A percentile compares a stretch with the other conserved stretches of the same genome.
Evolutionary conservation across 768 basidiomycete species (phyloP).

Genomic region (Panus rudis): DNA sequence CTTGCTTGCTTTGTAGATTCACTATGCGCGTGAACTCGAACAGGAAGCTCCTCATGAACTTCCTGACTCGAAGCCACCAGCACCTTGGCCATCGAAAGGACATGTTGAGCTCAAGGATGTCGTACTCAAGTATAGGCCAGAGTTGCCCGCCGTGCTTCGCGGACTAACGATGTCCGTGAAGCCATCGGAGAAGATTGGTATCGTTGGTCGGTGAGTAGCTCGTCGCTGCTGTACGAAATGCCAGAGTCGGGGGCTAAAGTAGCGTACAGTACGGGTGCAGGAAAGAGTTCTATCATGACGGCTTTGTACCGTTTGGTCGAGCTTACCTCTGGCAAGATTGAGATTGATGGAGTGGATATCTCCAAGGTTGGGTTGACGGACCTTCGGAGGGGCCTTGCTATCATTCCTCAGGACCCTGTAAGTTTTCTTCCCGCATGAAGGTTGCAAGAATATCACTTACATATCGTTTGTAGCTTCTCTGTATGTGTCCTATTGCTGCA

Average conservation of each 20-base stretch:
- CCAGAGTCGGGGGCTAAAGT: slow-evolving; percentile 1
- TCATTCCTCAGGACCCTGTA: slow-evolving; percentile 81
- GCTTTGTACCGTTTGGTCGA: slow-evolving; percentile 85
- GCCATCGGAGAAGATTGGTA: slow-evolving; percentile 86
- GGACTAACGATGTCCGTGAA: slow-evolving; percentile 64
- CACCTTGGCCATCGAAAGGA: slow-evolving; percentile 72
- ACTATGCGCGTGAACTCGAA: slow-evolving; percentile 76
- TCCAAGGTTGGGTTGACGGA: slow-evolving; percentile 73
- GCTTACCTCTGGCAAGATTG: slow-evolving; percentile 63
- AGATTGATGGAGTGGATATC: slow-evolving; percentile 79
- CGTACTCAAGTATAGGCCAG: slow-evolving; percentile 77
- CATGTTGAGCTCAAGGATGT: slow-evolving; percentile 69
- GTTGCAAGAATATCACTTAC: neutral
- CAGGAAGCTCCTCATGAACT: slow-evolving; percentile 73
- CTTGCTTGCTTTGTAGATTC: slow-evolving; percentile 28
- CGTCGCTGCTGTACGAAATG: slow-evolving; percentile 8
- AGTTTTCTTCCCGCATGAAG: slow-evolving; percentile 21
- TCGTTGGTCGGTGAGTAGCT: slow-evolving; percentile 55
- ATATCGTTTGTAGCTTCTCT: slow-evolving; percentile 34
- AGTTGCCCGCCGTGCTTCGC: slow-evolving; percentile 83
- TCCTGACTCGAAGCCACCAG: slow-evolving; percentile 48
- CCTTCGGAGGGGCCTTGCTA: slow-evolving; percentile 59
- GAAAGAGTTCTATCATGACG: slow-evolving; percentile 87
- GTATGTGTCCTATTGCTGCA: slow-evolving; percentile 23
- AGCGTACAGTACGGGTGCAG: slow-evolving; percentile 61